Conservation (phyloP, 495 filamentous ascomycete species). For the Tetracladium setigerum region DNA sequence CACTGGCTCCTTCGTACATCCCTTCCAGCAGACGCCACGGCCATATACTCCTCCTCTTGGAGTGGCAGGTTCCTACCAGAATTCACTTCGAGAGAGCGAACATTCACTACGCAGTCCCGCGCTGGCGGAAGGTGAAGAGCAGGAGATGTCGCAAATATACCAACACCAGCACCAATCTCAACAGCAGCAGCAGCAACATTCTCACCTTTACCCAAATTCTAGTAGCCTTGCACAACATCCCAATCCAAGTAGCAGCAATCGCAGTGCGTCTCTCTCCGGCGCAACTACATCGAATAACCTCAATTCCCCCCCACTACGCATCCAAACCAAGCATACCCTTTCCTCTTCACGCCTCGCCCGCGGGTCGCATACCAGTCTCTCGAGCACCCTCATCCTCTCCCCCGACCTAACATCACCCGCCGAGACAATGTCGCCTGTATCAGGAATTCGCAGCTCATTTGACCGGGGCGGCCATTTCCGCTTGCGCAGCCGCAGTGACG, state of each 20-base stretch:
- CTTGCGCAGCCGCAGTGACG: slow-evolving; percentile 42
- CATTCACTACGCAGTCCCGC: slow-evolving; percentile 28
- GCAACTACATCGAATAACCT: slow-evolving; percentile 19
- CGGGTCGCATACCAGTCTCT: slow-evolving; percentile 31
- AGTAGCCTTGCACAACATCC: slow-evolving; percentile 8
- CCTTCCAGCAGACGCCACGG: slow-evolving; percentile 49
- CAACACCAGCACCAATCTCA: slow-evolving; percentile 13
- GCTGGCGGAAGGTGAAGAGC: slow-evolving; percentile 43
- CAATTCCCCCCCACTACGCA: slow-evolving; percentile 30
- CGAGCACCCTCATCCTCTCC: slow-evolving; percentile 11
- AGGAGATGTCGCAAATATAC: slow-evolving; percentile 16
- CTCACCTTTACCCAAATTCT: slow-evolving; percentile 25
- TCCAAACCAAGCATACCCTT: slow-evolving; percentile 26
- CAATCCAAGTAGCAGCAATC: slow-evolving; percentile 26
- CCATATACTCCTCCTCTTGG: slow-evolving; percentile 43
- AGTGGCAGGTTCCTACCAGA: slow-evolving; percentile 35
- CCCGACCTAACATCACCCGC: slow-evolving; percentile 18
- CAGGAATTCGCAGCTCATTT: slow-evolving; percentile 37
- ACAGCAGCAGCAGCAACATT: slow-evolving; percentile 34
- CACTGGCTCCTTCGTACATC: slow-evolving; percentile 43
- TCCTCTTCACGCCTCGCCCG: slow-evolving; percentile 23
- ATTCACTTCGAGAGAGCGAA: slow-evolving; percentile 37
- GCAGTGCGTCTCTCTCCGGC: slow-evolving; percentile 34
- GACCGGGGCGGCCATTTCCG: slow-evolving; percentile 37
- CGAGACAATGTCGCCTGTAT: slow-evolving; percentile 15